A percentile compares a stretch with the other conserved stretches of the same genome.
Conservation (phyloP, 352 stramenopile species). For the Globisporangium echinulatum region DNA sequence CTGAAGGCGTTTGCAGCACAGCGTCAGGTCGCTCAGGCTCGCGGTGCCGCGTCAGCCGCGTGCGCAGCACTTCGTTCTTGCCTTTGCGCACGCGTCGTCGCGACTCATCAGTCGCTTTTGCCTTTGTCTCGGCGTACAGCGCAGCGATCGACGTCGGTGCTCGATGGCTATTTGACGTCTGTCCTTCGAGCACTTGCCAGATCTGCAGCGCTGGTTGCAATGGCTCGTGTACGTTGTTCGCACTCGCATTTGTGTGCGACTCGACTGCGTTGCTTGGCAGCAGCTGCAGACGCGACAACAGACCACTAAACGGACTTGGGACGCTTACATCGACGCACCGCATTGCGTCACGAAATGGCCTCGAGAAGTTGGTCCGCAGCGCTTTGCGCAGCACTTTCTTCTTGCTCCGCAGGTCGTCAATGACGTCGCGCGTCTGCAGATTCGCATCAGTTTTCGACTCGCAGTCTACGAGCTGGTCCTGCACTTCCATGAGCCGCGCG, state of each 20-base stretch:
- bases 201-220: constrained; percentile 14
- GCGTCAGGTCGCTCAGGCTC: constrained; percentile 16
- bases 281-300: constrained; percentile 28
- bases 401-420: constrained; percentile 6
- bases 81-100: constrained; percentile 20
- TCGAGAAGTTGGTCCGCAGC: constrained; percentile 45
- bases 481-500: constrained; percentile 38
- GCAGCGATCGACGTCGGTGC: constrained; percentile 14
- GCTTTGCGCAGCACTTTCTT: constrained; percentile 28
- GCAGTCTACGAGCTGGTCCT: constrained; percentile 27
- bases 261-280: background rate
- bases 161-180: constrained; percentile 16
- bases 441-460: constrained; percentile 11
- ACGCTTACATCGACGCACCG: constrained; percentile 31
- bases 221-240: no score
- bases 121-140: constrained; percentile 8
- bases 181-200: constrained; percentile 28
- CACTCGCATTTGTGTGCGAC: no score
- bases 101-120: constrained; percentile 11
- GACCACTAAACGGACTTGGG: constrained; percentile 30
- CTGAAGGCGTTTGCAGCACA: constrained; percentile 19
- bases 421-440: background rate
- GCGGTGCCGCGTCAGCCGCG: constrained; percentile 22
- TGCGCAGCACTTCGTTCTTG: constrained; percentile 30
- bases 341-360: constrained; percentile 48